Base-by-base conservation (phyloP, 2,329 filamentous ascomycete genomes). In the Dothistroma septosporum region DNA sequence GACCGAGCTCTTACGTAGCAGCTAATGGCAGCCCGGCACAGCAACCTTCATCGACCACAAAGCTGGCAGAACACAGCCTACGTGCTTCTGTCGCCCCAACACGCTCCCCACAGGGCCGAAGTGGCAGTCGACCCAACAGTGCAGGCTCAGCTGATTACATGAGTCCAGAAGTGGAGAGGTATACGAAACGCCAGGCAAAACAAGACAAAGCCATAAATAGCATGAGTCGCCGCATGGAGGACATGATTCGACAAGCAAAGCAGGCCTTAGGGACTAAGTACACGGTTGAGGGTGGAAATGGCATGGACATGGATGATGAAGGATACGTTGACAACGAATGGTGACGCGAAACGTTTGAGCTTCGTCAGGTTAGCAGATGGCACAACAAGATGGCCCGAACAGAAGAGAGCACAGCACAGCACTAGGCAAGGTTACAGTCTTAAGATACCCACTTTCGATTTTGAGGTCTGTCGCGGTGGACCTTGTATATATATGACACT, bases 201-300 rank as follows among this genome's bases (percentile, higher is more conserved):
- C 89, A 90, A 60, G 91, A 97, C 68, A 85, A 87, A 48, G 87
- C 88, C 56, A 88, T 97, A 68, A 86, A 86, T 53, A 85, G 88
- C 28, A 86, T 97, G 75, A 95, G 94, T 72, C 82, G 85, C 53
- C 86, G 89, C 68, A 78, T 97, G 53, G 85, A 89, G 71, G 89
- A 87, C 35, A 91, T 99, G 89, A 95, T 99, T 58, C 83, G 87
- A 1, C 88, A 97, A 75, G 94, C 92, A 0, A 88, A 88, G 68
- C 89, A 94, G 74, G 94, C 94, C 1, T 77, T 99, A 19, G 92
- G 79, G 7, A 78, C 75, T 21, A 80, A 76, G 61, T 70, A 78
- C 31, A 74, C 77, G 32, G 65, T 75, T 8, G 76, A 79, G 46
- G 71, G 67, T 11, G 68, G 65, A 7, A 73, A 76, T 16, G 69